Percentiles rank a stretch among this genome's conserved stretches.
phyloP scores from a whole-genome alignment of 2,329 filamentous ascomycete species.

The Lasiodiplodia gonubiensis region DNA sequence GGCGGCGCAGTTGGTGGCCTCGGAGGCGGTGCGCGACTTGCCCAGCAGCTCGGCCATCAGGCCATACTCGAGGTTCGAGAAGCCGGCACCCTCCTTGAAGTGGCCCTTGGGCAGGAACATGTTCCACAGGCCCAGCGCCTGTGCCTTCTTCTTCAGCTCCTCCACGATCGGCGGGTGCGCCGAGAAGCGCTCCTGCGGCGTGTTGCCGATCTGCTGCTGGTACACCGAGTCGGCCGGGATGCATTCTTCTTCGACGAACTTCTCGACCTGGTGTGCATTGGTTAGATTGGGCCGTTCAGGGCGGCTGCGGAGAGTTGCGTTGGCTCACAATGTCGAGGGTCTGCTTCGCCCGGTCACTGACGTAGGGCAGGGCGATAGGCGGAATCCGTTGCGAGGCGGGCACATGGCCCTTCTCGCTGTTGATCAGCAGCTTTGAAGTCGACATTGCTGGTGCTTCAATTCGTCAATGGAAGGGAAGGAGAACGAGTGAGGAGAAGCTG shows the following conservation, averaged over 20 bases:
- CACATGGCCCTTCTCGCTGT: slow-evolving; percentile 45
- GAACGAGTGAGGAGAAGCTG: neutral
- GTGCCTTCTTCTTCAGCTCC: slow-evolving; percentile 84
- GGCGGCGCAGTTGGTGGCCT: slow-evolving; percentile 84
- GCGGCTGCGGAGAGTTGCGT: neutral
- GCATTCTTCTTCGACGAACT: slow-evolving; percentile 95
- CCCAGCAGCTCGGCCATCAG: slow-evolving; percentile 97
- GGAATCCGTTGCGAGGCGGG: slow-evolving; percentile 63
- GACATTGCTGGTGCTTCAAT: slow-evolving; percentile 22
- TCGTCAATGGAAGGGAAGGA: neutral
- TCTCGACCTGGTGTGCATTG: slow-evolving; percentile 68
- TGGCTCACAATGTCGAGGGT: slow-evolving; percentile 74
- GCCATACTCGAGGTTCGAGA: slow-evolving; percentile 94
- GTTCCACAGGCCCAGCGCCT: slow-evolving; percentile 90
- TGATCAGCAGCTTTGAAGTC: slow-evolving; percentile 38
- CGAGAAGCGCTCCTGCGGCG: slow-evolving; percentile 74
- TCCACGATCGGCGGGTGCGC: slow-evolving; percentile 82
- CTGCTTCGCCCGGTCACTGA: slow-evolving; percentile 84
- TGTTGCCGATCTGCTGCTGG: slow-evolving; percentile 78
- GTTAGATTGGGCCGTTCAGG: slow-evolving; percentile 50
- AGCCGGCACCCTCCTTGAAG: slow-evolving; percentile 94
- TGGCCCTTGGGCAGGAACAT: slow-evolving; percentile 96
- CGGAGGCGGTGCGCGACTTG: slow-evolving; percentile 74
- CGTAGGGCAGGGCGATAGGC: slow-evolving; percentile 64
- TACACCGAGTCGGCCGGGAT: slow-evolving; percentile 77